A percentile compares a stretch with the other conserved stretches of the same genome.
Evolutionary conservation across 192 early-diverging fungal genomes (phyloP).

Genomic region (Geranomyces michiganensis): DNA sequence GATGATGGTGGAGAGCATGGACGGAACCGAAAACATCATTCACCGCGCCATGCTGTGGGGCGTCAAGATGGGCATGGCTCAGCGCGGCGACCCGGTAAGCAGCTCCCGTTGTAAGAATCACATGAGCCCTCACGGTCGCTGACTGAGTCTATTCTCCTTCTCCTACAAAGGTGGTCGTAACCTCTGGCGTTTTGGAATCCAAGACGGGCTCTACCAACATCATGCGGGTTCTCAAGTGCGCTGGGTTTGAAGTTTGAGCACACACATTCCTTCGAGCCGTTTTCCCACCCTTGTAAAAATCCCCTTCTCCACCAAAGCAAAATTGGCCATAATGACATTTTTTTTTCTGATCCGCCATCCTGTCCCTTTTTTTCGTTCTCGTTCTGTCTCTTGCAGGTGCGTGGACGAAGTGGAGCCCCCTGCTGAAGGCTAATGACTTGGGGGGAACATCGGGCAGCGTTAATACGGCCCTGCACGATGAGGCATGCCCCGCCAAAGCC

Average conservation of each 20-base stretch:
- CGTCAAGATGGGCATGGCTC: conserved; percentile 62
- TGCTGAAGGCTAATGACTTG: too few relatives aligned
- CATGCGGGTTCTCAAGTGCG: conserved; percentile 57
- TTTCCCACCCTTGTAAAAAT: background rate
- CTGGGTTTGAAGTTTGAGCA: conserved; percentile 36
- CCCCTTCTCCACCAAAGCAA: background rate
- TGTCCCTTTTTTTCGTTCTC: background rate
- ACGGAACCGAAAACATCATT: conserved; percentile 57
- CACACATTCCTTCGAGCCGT: background rate
- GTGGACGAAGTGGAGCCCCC: background rate
- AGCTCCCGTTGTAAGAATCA: background rate
- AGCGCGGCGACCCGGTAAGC: conserved; percentile 48
- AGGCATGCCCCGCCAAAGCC: too few relatives aligned
- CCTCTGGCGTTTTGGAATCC: conserved; percentile 48
- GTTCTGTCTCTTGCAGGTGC: conserved; percentile 2
- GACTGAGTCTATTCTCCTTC: conserved; percentile 2
- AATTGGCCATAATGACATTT: background rate
- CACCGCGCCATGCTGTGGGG: conserved; percentile 60
- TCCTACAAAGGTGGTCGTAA: conserved; percentile 45
- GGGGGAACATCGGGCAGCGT: too few relatives aligned
- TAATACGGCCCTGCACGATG: too few relatives aligned
- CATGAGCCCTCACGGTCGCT: background rate
- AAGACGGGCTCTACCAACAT: conserved; percentile 53
- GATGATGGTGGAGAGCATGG: conserved; percentile 52
- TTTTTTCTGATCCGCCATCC: background rate